Evolutionary conservation across 306 rosid genomes (phyloP), one percentile per base, ranked within the genome.

Genomic region (Adenanthera pavonina): DNA sequence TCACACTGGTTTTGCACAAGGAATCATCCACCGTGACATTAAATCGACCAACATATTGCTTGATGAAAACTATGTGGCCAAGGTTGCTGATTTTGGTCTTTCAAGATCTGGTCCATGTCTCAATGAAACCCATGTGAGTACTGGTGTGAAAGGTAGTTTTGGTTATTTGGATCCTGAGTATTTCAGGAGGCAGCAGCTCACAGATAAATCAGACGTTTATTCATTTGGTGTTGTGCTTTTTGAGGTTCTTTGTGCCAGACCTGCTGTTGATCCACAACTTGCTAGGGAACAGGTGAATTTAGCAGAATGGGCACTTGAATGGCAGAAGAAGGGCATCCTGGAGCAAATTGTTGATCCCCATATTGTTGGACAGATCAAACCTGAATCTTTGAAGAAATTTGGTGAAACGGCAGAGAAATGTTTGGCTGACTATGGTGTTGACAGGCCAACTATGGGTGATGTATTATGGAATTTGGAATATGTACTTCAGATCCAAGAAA

Each of bases 71-170:
- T 92, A 90, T 80, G 92, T 94, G 62, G 97, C 99, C 9, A 94
- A 96, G 78, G 99, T 96, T 86, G 97, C 99, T n/a, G 98, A 96
- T 80, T 96, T 96, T 52, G 99, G 99, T 72, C 99, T 96, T 78
- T 96, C 99, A 14, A 90, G 98, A 81, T 88, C 94, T 4, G 99
- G 99, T 19, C 98, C 98, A 5, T 91, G 98, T 81, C 85, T 96
- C 10, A 36, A 92, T 72, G 98, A 96, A 84, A 96, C 97, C 20
- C 99, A 96, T 76, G 99, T 96, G 72, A 96, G 99, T 60, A 92
- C 99, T 11, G 92, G 92, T 34, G 99, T 96, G 68, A 94, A 96
- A 86, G 99, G 99, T 20, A 96, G 99, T 81, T 96, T 94, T 57
- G 95, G 99, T 15, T 94, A 92, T 86, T 91, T 96, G 35, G 99